Evolutionary conservation across 495 filamentous ascomycete genomes (phyloP).

Genomic region (Penicillium soppii): DNA sequence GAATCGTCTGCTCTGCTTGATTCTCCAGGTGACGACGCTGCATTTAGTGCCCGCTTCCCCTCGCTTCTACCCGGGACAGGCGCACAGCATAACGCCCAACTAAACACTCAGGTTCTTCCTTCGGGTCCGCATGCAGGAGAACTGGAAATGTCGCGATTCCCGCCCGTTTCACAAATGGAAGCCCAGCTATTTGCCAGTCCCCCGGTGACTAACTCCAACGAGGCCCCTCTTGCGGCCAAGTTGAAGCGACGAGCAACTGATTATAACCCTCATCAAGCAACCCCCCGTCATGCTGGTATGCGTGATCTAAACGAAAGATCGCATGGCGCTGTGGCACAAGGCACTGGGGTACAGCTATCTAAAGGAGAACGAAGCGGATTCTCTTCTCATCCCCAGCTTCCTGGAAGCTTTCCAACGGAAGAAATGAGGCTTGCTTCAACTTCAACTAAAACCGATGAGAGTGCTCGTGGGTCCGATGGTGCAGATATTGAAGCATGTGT

Average conservation of each 20-base stretch:
- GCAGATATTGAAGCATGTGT: conserved; percentile 46
- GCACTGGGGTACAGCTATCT: conserved; percentile 22
- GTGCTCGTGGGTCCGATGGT: conserved; percentile 4
- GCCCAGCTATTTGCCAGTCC: conserved; percentile 37
- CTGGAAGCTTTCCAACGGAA: conserved; percentile 33
- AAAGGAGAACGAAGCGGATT: conserved; percentile 17
- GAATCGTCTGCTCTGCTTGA: conserved; percentile 18
- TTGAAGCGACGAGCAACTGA: conserved; percentile 26
- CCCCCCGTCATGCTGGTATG: conserved; percentile 24
- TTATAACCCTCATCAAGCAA: background rate
- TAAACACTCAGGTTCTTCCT: conserved; percentile 8
- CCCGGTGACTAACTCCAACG: background rate
- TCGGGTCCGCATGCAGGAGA: conserved; percentile 21
- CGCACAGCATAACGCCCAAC: background rate
- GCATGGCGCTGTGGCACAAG: conserved; percentile 1
- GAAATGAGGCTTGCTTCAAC: conserved; percentile 7
- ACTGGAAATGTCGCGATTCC: conserved; percentile 36
- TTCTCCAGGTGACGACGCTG: conserved; percentile 17
- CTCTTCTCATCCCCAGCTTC: conserved; percentile 18
- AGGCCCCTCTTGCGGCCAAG: background rate
- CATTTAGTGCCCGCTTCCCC: conserved; percentile 30
- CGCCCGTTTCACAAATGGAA: conserved; percentile 46
- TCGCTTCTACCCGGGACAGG: conserved; percentile 25
- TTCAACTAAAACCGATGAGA: background rate
- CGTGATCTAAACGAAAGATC: conserved; percentile 20